Evolutionary conservation across 441 rosid genomes (phyloP), one percentile per base, ranked within the genome.

Genomic region (Bocquillonia castaneifolia): DNA sequence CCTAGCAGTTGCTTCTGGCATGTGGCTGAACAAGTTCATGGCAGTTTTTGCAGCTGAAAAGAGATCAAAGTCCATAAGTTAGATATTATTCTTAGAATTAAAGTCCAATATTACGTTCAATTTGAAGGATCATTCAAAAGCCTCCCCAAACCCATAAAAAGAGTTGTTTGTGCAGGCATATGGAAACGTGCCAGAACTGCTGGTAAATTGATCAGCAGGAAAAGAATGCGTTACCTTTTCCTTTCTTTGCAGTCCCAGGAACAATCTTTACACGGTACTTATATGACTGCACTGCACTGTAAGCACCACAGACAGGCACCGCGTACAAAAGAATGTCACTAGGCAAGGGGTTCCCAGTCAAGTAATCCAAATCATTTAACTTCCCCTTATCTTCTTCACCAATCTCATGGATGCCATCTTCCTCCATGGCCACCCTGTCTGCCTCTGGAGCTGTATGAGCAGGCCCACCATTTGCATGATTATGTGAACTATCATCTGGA

Each of bases 261-360:
- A 85, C 79, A 31, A 91, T 81, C 86, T 95, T 95, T 63, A 88
- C 93, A 6, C 83, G 90, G 83, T 90, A 95, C 72, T 95, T 95
- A 59, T 92, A 95, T 0, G 95, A 82, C 70, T 92, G 99, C 44
- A 92, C 71, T 7, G 98, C 95, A 63, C 75, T 85, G 72, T 94
- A 94, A 8, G 99, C 98, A 72, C 94, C 99, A 18, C 98, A 95
- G 48, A 92, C 92, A 10, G 99, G 97, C 67, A 90, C 87, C 7
- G 90, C 89, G 34, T 95, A 90, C 12, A 89, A 76, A 52, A 92
- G 95, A 68, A 92, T 81, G 72, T 95, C 98, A 2, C 67, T 84
- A n/a, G 95, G 82, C 42, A 88, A 72, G 13, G 96, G 97, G 75
- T 78, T 92, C 52, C 98, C 99, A 0, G 98, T 92, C 84, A 94